Percentiles rank a stretch among this genome's conserved stretches.
Conservation (phyloP, 805 yeast species). For the Candida qinlingensis region DNA sequence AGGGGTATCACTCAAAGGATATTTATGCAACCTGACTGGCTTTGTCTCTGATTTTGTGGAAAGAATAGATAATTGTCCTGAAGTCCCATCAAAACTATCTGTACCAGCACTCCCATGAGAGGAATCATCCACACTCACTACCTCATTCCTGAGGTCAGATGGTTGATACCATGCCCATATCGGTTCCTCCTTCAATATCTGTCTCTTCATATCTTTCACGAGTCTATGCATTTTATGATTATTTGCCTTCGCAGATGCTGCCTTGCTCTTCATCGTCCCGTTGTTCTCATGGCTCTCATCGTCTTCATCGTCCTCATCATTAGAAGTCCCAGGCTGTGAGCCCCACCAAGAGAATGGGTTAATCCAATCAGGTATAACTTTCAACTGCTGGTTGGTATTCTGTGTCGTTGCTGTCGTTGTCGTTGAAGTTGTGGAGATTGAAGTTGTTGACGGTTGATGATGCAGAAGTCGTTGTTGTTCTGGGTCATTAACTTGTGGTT, state of each 20-base stretch:
- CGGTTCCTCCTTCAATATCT: constrained; percentile 13
- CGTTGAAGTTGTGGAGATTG: not conserved
- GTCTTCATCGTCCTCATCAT: not conserved
- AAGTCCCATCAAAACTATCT: not conserved
- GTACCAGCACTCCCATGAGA: not conserved
- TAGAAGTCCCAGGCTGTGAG: not conserved
- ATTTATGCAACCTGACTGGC: constrained; percentile 17
- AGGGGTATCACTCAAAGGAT: constrained; percentile 8
- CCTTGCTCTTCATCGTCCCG: not conserved
- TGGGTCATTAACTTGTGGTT: not conserved
- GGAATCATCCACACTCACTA: no score
- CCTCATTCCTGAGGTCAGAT: not conserved
- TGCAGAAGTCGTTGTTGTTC: not conserved
- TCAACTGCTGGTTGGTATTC: not conserved
- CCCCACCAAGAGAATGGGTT: constrained; percentile 2
- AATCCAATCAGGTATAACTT: not conserved
- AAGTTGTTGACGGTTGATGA: not conserved
- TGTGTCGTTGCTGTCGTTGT: not conserved
- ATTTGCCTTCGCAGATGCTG: not conserved
- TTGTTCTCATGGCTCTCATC: not conserved
- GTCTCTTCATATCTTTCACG: constrained; percentile 17
- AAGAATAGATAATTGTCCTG: constrained; percentile 20
- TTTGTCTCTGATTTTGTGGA: constrained; percentile 19
- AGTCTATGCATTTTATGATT: constrained; percentile 8
- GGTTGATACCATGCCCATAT: constrained; percentile 25